Conservation (phyloP, 192 early-diverging fungal genomes). For the Entomortierella parvispora region DNA sequence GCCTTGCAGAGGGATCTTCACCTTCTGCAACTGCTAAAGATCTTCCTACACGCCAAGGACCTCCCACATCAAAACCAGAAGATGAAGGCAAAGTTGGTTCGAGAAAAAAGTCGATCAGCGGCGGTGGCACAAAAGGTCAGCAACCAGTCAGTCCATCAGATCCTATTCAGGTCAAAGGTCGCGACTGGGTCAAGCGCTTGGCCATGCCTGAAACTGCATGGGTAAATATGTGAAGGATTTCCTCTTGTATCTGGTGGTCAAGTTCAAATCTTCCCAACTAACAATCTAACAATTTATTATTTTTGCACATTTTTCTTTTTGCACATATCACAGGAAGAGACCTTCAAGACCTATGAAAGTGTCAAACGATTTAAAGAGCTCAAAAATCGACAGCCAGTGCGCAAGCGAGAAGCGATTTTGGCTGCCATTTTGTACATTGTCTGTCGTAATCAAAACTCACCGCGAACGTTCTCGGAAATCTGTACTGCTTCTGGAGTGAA, state of each 20-base stretch:
- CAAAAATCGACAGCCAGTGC: constrained; percentile 72
- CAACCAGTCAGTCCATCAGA: constrained; percentile 17
- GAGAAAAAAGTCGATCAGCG: constrained; percentile 11
- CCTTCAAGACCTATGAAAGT: constrained; percentile 60
- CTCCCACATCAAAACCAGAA: no score
- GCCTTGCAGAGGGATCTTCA: neutral
- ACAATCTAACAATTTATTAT: no score
- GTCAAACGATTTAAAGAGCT: constrained; percentile 69
- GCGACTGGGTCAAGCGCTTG: constrained; percentile 35
- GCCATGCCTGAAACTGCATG: constrained; percentile 39
- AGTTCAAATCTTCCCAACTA: no score
- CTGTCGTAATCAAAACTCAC: constrained; percentile 65
- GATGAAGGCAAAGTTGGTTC: neutral
- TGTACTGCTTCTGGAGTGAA: constrained; percentile 68
- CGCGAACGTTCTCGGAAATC: constrained; percentile 71
- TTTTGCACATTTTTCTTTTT: neutral
- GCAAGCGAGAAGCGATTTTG: constrained; percentile 69
- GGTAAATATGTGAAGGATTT: constrained; percentile 5
- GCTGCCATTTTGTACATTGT: constrained; percentile 70
- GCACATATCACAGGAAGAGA: constrained; percentile 41
- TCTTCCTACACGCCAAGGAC: no score
- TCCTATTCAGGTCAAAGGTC: constrained; percentile 37
- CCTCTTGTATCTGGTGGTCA: neutral
- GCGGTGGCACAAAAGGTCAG: neutral
- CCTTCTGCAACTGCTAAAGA: no score